Percentiles rank a stretch among this genome's conserved stretches.
Evolutionary conservation across 2,329 filamentous ascomycete genomes (phyloP).

Genomic region (Aspergillus ustus): DNA sequence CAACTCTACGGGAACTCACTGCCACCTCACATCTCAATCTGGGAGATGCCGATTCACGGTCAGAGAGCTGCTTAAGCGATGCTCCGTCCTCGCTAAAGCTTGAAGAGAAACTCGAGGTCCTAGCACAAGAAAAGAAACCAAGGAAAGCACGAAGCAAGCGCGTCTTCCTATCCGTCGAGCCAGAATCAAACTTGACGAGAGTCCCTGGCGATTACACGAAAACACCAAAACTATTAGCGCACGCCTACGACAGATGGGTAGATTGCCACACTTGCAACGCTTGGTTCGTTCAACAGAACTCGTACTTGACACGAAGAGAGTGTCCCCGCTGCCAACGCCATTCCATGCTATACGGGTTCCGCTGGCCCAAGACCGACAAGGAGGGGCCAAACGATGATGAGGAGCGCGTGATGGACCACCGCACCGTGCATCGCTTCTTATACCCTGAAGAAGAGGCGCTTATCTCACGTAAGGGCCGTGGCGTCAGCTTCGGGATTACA

Average conservation of each 20-base stretch:
- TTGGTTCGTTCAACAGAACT: slow-evolving; percentile 85
- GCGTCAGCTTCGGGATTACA: slow-evolving; percentile 41
- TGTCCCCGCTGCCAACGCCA: slow-evolving; percentile 95
- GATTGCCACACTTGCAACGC: slow-evolving; percentile 82
- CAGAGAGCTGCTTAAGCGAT: slow-evolving; percentile 28
- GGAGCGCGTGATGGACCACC: slow-evolving; percentile 75
- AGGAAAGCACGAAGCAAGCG: slow-evolving; percentile 30
- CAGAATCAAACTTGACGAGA: slow-evolving; percentile 49
- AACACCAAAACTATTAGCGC: slow-evolving; percentile 74
- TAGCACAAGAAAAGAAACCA: slow-evolving; percentile 26
- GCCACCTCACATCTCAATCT: slow-evolving; percentile 17
- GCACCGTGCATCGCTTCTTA: slow-evolving; percentile 85
- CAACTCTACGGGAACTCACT: slow-evolving; percentile 1
- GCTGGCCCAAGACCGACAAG: slow-evolving; percentile 93
- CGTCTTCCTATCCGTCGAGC: slow-evolving; percentile 46
- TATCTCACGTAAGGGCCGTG: slow-evolving; percentile 42
- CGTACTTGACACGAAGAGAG: slow-evolving; percentile 81
- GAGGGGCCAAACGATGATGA: slow-evolving; percentile 74
- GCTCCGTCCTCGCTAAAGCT: slow-evolving; percentile 33
- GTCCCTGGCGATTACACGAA: slow-evolving; percentile 80
- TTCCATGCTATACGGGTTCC: slow-evolving; percentile 90
- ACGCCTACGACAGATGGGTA: slow-evolving; percentile 81
- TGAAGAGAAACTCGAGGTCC: slow-evolving; percentile 32
- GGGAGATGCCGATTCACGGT: slow-evolving; percentile 14
- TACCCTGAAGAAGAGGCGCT: slow-evolving; percentile 68